Conservation (phyloP, 1,284 basidiomycete genomes). For the Takashimella koratensis region DNA sequence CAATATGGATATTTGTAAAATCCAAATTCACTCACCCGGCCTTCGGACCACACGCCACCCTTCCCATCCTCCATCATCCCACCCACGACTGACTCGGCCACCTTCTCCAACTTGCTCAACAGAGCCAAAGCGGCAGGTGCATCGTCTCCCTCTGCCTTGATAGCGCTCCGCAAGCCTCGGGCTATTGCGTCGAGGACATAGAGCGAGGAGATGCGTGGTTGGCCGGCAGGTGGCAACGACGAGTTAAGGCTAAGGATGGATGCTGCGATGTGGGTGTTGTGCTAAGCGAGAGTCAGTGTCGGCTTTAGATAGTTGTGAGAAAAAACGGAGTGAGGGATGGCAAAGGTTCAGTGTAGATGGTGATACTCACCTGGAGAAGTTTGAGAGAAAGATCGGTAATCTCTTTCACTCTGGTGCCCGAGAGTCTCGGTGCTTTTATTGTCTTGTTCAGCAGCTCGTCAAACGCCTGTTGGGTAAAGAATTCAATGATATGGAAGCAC, state of each 20-base stretch:
- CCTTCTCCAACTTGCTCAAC: constrained; percentile 75
- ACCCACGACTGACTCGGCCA: constrained; percentile 75
- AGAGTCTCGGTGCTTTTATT: constrained; percentile 72
- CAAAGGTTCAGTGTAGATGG: background rate
- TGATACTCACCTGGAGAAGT: constrained; percentile 62
- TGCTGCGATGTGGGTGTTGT: constrained; percentile 79
- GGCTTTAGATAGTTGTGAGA: background rate
- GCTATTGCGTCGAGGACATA: constrained; percentile 88
- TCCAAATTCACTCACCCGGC: constrained; percentile 66
- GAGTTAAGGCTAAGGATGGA: constrained; percentile 80
- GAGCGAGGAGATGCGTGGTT: constrained; percentile 72
- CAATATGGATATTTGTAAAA: too few species aligned
- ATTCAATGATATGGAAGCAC: too few species aligned
- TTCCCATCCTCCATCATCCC: constrained; percentile 63
- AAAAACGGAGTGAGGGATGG: background rate
- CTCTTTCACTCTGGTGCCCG: constrained; percentile 72
- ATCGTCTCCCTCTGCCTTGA: background rate
- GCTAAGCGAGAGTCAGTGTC: constrained; percentile 49
- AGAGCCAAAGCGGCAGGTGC: constrained; percentile 71
- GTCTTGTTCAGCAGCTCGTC: constrained; percentile 72
- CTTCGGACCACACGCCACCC: constrained; percentile 58
- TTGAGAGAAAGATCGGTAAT: constrained; percentile 69
- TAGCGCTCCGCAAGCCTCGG: constrained; percentile 53
- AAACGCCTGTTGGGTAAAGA: constrained; percentile 61
- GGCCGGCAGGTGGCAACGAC: constrained; percentile 55